Evolutionary conservation across 495 filamentous ascomycete genomes (phyloP).

Genomic region (Aspergillus coremiiformis): DNA sequence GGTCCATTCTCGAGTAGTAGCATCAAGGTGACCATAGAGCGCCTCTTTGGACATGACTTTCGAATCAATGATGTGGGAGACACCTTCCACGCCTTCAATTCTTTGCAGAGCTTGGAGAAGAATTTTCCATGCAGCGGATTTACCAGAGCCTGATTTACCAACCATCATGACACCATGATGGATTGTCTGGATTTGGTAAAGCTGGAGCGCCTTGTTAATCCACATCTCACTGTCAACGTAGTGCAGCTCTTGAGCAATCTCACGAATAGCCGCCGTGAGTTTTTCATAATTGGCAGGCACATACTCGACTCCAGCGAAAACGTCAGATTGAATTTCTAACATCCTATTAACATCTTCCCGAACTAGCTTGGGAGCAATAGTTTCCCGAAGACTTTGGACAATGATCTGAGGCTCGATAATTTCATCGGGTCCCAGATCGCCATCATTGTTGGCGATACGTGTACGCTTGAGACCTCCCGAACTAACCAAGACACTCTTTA

Average conservation of each 20-base stretch:
- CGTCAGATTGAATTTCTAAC: slow-evolving; percentile 72
- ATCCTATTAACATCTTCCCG: slow-evolving; percentile 82
- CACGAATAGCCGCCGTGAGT: slow-evolving; percentile 72
- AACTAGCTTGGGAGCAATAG: slow-evolving; percentile 95
- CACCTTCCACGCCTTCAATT: slow-evolving; percentile 84
- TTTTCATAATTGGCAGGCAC: slow-evolving; percentile 76
- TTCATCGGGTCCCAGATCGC: slow-evolving; percentile 57
- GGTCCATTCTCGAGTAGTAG: slow-evolving; percentile 96
- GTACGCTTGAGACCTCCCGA: slow-evolving; percentile 92
- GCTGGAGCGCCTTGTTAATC: slow-evolving; percentile 93
- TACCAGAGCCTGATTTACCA: slow-evolving; percentile 87
- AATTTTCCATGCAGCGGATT: slow-evolving; percentile 90
- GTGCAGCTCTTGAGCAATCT: slow-evolving; percentile 72
- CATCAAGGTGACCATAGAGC: slow-evolving; percentile 90
- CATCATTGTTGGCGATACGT: slow-evolving; percentile 53
- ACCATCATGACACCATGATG: slow-evolving; percentile 99
- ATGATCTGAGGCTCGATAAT: slow-evolving; percentile 95
- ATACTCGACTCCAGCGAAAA: slow-evolving; percentile 90
- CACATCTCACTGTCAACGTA: slow-evolving; percentile 85
- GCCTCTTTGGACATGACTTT: slow-evolving; percentile 99
- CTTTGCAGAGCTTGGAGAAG: slow-evolving; percentile 88
- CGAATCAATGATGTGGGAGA: slow-evolving; percentile 95
- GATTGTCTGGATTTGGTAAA: slow-evolving; percentile 95
- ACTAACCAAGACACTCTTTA: slow-evolving; percentile 97
- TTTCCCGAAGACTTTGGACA: slow-evolving; percentile 96